Conservation (phyloP, 2,329 filamentous ascomycete genomes). For the Clonostachys chloroleuca region DNA sequence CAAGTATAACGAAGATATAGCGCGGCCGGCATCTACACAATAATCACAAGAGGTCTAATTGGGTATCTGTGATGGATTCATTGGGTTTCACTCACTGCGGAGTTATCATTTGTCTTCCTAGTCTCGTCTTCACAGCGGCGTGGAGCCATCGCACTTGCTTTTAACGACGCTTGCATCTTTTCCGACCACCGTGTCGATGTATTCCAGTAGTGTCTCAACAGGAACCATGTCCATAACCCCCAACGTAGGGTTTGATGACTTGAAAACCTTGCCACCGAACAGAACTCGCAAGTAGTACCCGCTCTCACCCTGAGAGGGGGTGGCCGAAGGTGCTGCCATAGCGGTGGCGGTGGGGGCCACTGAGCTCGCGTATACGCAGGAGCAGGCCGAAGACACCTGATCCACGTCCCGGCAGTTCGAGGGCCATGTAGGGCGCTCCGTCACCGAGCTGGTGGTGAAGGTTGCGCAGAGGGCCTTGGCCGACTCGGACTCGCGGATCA, state of each 20-base stretch:
- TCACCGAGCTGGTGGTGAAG: conserved; percentile 6
- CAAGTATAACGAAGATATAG: too few relatives aligned
- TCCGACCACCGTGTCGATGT: conserved; percentile 70
- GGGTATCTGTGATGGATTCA: background rate
- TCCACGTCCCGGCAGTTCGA: conserved; percentile 15
- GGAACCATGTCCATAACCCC: conserved; percentile 69
- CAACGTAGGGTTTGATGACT: conserved; percentile 64
- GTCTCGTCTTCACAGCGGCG: too few relatives aligned
- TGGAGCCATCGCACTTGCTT: conserved; percentile 15
- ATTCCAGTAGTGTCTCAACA: conserved; percentile 57
- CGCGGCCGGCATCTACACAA: conserved; percentile 12
- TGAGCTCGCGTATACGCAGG: conserved; percentile 10
- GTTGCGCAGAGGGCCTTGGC: conserved; percentile 15
- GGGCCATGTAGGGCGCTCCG: conserved; percentile 9
- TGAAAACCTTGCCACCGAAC: conserved; percentile 63
- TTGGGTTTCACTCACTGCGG: background rate
- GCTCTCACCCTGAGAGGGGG: conserved; percentile 4
- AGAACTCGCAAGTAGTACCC: conserved; percentile 60
- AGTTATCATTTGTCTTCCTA: background rate
- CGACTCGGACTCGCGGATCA: conserved; percentile 13
- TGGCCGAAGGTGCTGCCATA: conserved; percentile 3
- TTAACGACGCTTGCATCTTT: conserved; percentile 35
- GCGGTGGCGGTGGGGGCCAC: background rate
- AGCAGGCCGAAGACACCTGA: conserved; percentile 17
- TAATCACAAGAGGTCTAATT: background rate